phyloP scores from a whole-genome alignment of 2,329 filamentous ascomycete species.

The Cordyceps tenuipes region DNA sequence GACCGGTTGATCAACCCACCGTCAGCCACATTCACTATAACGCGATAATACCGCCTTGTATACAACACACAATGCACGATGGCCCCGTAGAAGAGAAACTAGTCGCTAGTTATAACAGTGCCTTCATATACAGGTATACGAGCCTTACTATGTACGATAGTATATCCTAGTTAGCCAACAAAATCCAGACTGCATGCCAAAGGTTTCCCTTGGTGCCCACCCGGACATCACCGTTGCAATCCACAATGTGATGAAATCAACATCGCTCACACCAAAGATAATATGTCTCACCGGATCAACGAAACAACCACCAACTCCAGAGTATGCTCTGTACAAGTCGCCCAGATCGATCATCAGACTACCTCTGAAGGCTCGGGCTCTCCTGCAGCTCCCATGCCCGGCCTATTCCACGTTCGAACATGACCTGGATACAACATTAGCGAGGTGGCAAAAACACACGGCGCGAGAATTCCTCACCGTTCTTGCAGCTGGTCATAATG shows the following conservation, averaged over 20 bases:
- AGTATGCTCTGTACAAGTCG: background rate
- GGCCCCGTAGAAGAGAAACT: background rate
- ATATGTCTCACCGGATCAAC: background rate
- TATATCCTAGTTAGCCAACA: background rate
- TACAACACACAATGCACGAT: background rate
- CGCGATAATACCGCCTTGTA: background rate
- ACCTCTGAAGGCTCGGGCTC: background rate
- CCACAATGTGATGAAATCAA: background rate
- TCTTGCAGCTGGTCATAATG: slow-evolving; percentile 87
- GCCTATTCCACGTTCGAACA: slow-evolving; percentile 22
- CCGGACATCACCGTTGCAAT: background rate
- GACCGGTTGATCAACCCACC: background rate
- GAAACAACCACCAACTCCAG: background rate
- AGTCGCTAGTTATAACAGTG: background rate
- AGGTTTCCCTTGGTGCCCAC: background rate
- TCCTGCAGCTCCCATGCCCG: slow-evolving; percentile 11
- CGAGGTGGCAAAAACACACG: background rate
- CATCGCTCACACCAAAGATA: too few species aligned
- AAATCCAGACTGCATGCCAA: background rate
- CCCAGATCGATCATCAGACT: background rate
- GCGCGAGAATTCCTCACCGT: slow-evolving; percentile 51
- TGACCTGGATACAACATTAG: slow-evolving; percentile 45
- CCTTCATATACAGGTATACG: background rate
- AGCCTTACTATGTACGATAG: background rate
- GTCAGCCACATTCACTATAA: background rate